A percentile compares a stretch with the other conserved stretches of the same genome.
Conservation (phyloP, 2,329 filamentous ascomycete species). For the Cadophora sp. region DNA sequence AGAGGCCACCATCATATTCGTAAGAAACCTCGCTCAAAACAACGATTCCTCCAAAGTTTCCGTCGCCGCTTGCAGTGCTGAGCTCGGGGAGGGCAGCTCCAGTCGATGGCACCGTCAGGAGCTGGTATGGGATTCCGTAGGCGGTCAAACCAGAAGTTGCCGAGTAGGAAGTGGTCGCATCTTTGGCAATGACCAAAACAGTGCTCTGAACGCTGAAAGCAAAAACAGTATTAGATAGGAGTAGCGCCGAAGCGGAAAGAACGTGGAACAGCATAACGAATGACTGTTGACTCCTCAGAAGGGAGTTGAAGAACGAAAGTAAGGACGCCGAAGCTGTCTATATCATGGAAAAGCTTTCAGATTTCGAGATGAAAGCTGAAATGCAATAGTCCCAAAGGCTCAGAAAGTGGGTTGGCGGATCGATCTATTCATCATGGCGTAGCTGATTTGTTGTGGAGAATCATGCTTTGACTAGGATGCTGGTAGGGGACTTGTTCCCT, state of each 20-base stretch:
- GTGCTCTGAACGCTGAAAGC: constrained; percentile 46
- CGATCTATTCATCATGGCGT: constrained; percentile 9
- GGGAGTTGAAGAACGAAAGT: constrained; percentile 6
- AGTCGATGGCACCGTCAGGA: constrained; percentile 57
- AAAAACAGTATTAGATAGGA: constrained; percentile 11
- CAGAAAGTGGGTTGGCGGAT: constrained; percentile 13
- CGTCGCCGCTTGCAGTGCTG: constrained; percentile 52
- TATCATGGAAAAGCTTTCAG: neutral
- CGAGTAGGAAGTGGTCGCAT: constrained; percentile 53
- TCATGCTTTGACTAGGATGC: constrained; percentile 4
- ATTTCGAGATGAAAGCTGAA: constrained; percentile 1
- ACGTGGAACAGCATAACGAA: constrained; percentile 20
- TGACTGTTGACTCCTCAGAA: constrained; percentile 15
- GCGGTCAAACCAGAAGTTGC: constrained; percentile 60
- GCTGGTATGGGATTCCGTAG: constrained; percentile 65
- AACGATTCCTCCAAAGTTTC: constrained; percentile 64
- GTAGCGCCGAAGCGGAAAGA: constrained; percentile 18
- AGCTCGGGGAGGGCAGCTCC: constrained; percentile 58
- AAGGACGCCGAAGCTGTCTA: constrained; percentile 8
- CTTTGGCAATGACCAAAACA: constrained; percentile 61
- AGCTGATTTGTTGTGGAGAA: neutral
- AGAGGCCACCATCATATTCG: constrained; percentile 46
- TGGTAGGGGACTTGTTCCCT: neutral
- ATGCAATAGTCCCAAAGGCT: neutral
- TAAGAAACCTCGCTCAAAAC: constrained; percentile 40